Evolutionary conservation across 768 basidiomycete genomes (phyloP), one percentile per base, ranked within the genome.

Genomic region (Obba rivulosa): DNA sequence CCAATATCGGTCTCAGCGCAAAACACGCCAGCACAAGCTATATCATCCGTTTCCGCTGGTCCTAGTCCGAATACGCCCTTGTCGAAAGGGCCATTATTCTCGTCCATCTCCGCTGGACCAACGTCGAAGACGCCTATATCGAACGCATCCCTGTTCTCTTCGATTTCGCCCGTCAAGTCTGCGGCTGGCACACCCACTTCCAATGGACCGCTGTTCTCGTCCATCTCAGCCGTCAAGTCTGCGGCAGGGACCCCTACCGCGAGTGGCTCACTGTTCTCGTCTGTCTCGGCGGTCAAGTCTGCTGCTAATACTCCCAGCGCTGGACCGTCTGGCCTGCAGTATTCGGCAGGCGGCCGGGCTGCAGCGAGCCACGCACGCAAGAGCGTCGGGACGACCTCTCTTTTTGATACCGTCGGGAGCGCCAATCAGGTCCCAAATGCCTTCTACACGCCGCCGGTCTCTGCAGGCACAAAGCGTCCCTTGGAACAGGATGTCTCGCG

Each of bases 401-500:
- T 71, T 2, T 79, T 82, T 47, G 69, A 72, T 7, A 72, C 74
- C 1, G 45, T 57, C 2, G 70, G 72, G 16, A 74, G 72, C 21
- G 81, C 84, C 1, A 75, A 74, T 43, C 69, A 68, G 25, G 71
- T 74, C 8, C 72, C 69, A 20, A 87, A 87, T 53, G 85, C 85
- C 3, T 87, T 87, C 60, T 87, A 80, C 58, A 70, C 75, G 34
- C 83, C 81, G 0, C 74, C 79, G 3, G 39, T 23, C 37, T 49
- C 50, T 13, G 43, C 51, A 8, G 54, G 49, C 17, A 36, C 41
- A 2, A 62, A 57, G 18, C 56, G 56, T 7, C 48, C 56, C 10
- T 36, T 49, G 16, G 48, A 20, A 7, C 41, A 49, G 41, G 21
- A 48, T 28, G 23, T 45, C 41, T 22, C 24, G 1, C 4, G 46